These are phyloP conservation scores for Vigna angularis DNA, from an alignment of 306 rosid genomes.

Conservation along the genomic window DNA sequence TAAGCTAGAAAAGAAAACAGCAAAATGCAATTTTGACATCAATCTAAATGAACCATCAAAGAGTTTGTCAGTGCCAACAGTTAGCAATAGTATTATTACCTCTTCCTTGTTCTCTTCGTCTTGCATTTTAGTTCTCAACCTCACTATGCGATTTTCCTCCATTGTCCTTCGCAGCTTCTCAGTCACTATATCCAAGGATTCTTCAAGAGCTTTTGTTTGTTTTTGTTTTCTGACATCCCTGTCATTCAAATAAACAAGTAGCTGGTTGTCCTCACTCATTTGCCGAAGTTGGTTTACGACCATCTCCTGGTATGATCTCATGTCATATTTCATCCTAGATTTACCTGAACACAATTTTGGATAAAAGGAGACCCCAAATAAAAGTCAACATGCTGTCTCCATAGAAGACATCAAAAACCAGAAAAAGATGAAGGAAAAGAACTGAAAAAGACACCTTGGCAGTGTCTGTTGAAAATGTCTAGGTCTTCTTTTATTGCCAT, in stretches of 20 bases:
- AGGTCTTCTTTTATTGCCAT: slow-evolving; percentile 73
- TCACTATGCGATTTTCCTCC: slow-evolving; percentile 63
- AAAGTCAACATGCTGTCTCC: background rate
- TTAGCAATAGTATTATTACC: slow-evolving; percentile 49
- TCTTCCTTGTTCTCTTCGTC: slow-evolving; percentile 70
- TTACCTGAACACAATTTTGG: slow-evolving; percentile 55
- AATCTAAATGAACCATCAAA: background rate
- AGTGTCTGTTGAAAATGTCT: slow-evolving; percentile 64
- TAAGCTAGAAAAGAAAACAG: too few species aligned
- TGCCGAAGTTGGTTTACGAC: slow-evolving; percentile 66
- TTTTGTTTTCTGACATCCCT: slow-evolving; percentile 50
- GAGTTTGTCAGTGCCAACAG: background rate
- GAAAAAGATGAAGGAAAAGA: background rate
- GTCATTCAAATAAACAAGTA: slow-evolving; percentile 52
- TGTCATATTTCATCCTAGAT: slow-evolving; percentile 66
- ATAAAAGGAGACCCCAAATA: background rate
- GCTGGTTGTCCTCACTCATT: slow-evolving; percentile 78
- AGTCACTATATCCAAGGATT: slow-evolving; percentile 47
- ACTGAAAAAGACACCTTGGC: slow-evolving; percentile 51
- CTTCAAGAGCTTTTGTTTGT: slow-evolving; percentile 55
- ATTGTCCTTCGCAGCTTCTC: slow-evolving; percentile 58
- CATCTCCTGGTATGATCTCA: slow-evolving; percentile 76
- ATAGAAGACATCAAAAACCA: background rate
- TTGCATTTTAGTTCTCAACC: slow-evolving; percentile 56
- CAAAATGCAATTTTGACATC: too few species aligned